These are phyloP conservation scores for Stromatinia cepivora DNA, from an alignment of 2,329 filamentous ascomycete genomes.

Conservation along the genomic window DNA sequence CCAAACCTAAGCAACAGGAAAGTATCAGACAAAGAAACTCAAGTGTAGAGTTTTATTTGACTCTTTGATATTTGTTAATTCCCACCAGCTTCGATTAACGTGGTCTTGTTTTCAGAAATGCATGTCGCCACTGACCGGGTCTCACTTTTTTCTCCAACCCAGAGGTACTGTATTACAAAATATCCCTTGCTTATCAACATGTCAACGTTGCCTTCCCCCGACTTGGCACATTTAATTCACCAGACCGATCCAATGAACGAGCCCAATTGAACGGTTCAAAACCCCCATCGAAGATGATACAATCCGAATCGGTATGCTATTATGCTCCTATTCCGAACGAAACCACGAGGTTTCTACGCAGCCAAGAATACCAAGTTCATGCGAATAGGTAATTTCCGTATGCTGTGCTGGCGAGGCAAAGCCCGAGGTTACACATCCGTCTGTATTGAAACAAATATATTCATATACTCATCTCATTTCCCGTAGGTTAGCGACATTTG, in stretches of 20 bases:
- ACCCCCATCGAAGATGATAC: not conserved
- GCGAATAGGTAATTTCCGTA: not conserved
- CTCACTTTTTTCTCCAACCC: not conserved
- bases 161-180: not conserved
- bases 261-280: not conserved
- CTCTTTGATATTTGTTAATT: not conserved
- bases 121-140: not conserved
- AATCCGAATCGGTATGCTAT: too few relatives aligned
- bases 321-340: not conserved
- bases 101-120: not conserved
- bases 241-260: not conserved
- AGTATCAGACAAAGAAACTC: not conserved
- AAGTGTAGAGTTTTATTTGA: not conserved
- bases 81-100: not conserved
- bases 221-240: not conserved
- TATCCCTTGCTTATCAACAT: not conserved
- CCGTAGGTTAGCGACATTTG: not conserved
- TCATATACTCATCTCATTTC: not conserved
- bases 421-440: constrained; percentile 4
- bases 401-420: not conserved
- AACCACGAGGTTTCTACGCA: not conserved
- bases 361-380: not conserved
- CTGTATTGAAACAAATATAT: not conserved
- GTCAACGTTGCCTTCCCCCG: not conserved
- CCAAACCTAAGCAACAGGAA: not conserved